Evolutionary conservation across 352 stramenopile genomes (phyloP), one percentile per base, ranked within the genome.

Genomic region (Pythium rishiriense): DNA sequence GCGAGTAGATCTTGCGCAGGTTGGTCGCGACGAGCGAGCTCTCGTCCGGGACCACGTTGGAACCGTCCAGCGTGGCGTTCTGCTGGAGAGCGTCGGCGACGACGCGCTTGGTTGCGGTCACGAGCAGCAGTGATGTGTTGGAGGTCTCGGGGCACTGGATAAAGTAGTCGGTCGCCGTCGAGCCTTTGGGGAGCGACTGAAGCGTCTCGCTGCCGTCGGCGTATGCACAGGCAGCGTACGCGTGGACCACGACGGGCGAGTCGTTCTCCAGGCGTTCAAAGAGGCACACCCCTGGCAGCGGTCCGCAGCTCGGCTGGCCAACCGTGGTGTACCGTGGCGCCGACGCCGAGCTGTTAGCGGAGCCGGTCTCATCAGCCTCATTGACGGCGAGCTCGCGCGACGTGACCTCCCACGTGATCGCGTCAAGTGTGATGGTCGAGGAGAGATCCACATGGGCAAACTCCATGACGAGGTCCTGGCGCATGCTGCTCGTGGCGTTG

Each of bases 1-100:
- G 26, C 42, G 39, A 28, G 39, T 51, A 39, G 39, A 60, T 50
- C 39, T 60, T 60, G 53, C 53, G 53, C 24, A 60, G 14, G 42
- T 60, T 60, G 10, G 39, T 60, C 8, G 42, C 25, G 25, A 37
- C 53, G 11, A 45, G 41, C 41, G 21, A 26, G 41, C 41, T n/a
- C 3, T 47, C 41, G 19, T 8, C 10, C 4, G 41, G 5, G 6
- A 47, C 5, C 17, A 47, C 41, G 41, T 19, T 15, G 6, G 37
- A 9, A 3, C 1, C 21, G 8, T 60, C 26, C n/a, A 43, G 21
- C 17, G 17, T 19, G 1, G 24, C 22, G 39, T 50, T 51, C 39
- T 50, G 49, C 11, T 47, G 22, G 4, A 60, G 53, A 6, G 35
- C 37, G 26, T 60, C 53, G 24, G 53, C 53, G 25, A 42, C 53